Percentiles rank a stretch among this genome's conserved stretches.
Conservation (phyloP, 352 stramenopile genomes). For the Phytophthora sansomeana region DNA sequence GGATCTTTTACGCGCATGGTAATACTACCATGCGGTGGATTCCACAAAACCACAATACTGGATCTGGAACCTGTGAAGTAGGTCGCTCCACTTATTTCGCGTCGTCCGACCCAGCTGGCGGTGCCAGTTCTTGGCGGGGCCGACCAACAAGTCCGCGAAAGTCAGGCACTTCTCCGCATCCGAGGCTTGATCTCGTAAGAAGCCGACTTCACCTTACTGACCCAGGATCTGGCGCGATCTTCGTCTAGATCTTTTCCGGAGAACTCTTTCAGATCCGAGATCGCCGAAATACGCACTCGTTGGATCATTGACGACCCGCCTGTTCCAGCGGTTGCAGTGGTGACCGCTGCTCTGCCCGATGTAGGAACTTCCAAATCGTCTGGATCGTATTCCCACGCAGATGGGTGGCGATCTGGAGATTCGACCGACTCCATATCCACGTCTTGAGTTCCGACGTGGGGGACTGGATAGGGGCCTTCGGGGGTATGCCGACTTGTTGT, state of each 20-base stretch:
- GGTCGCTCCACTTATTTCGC: background rate
- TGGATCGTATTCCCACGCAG: background rate
- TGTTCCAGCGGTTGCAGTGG: background rate
- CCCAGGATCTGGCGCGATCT: conserved; percentile 1
- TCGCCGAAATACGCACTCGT: conserved; percentile 1
- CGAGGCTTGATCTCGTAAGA: background rate
- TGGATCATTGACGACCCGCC: background rate
- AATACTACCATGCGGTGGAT: conserved; percentile 8
- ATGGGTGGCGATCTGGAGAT: background rate
- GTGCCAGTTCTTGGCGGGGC: conserved; percentile 7
- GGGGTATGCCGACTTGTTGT: background rate
- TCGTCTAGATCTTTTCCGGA: conserved; percentile 1
- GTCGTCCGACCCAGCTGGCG: background rate
- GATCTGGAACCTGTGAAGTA: conserved; percentile 1
- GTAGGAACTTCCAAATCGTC: background rate
- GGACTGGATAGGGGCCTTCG: no score
- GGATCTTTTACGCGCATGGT: conserved; percentile 1
- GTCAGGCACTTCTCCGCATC: conserved; percentile 9
- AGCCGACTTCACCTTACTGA: conserved; percentile 9
- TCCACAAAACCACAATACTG: conserved; percentile 3
- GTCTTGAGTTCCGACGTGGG: background rate
- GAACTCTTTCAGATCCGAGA: conserved; percentile 14
- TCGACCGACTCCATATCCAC: no score
- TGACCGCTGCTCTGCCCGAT: background rate
- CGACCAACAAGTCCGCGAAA: conserved; percentile 3